A percentile compares a stretch with the other conserved stretches of the same genome.
phyloP scores from a whole-genome alignment of 768 basidiomycete genomes.

The Sistotremastrum suecicum region DNA sequence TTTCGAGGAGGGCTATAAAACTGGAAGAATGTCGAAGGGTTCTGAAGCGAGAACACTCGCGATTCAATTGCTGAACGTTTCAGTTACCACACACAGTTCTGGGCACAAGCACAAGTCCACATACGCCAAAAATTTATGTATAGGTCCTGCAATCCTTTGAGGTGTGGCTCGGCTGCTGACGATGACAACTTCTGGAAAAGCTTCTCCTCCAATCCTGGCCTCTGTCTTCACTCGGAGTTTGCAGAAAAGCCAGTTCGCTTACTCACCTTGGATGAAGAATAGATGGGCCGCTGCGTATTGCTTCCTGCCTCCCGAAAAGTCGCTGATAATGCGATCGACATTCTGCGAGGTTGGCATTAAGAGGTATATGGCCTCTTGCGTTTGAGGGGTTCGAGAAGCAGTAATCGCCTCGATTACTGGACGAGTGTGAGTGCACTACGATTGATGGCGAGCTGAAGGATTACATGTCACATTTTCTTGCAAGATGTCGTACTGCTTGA shows the following conservation, averaged over 20 bases:
- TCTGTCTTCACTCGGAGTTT: not conserved
- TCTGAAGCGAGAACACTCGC: conserved; percentile 67
- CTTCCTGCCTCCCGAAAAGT: conserved; percentile 53
- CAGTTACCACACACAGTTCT: conserved; percentile 2
- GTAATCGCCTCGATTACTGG: conserved; percentile 89
- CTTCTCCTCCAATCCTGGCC: conserved; percentile 57
- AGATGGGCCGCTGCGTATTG: conserved; percentile 77
- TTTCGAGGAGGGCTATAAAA: conserved; percentile 71
- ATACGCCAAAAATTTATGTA: conserved; percentile 89
- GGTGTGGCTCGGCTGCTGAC: conserved; percentile 61
- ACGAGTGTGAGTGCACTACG: not conserved
- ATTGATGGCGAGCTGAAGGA: conserved; percentile 16
- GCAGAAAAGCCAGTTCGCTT: not conserved
- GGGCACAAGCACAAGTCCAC: conserved; percentile 17
- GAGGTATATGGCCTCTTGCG: conserved; percentile 82
- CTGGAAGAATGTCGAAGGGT: conserved; percentile 75
- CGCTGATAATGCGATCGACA: conserved; percentile 78
- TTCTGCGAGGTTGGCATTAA: conserved; percentile 93
- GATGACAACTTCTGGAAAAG: conserved; percentile 64
- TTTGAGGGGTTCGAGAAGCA: conserved; percentile 67
- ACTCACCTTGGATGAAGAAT: conserved; percentile 84
- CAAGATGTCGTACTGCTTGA: conserved; percentile 88
- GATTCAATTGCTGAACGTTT: conserved; percentile 58
- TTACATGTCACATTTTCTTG: conserved; percentile 93
- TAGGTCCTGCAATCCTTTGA: conserved; percentile 72